phyloP scores from a whole-genome alignment of 768 basidiomycete genomes.

The Mycena vulgaris region DNA sequence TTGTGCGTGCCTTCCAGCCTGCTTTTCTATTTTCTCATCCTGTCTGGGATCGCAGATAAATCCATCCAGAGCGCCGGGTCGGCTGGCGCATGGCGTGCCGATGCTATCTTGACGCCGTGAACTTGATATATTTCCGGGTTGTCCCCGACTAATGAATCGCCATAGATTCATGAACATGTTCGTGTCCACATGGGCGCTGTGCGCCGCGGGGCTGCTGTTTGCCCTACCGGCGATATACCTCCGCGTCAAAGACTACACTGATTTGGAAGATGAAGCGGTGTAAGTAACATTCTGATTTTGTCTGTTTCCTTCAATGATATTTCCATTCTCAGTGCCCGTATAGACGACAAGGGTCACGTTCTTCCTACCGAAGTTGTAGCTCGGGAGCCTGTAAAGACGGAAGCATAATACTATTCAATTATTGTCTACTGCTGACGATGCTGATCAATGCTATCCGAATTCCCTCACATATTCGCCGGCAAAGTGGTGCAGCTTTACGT shows the following conservation, averaged over 20 bases:
- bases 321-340: slow-evolving; percentile 53
- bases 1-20: slow-evolving; percentile 64
- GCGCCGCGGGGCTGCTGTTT: slow-evolving; percentile 63
- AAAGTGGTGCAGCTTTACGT: no score
- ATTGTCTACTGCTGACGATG: no score
- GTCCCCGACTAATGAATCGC: slow-evolving; percentile 36
- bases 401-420: slow-evolving; percentile 2
- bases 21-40: slow-evolving; percentile 1
- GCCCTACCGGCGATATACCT: slow-evolving; percentile 72
- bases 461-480: no score
- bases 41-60: slow-evolving; percentile 66
- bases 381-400: no score
- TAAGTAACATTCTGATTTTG: slow-evolving; percentile 49
- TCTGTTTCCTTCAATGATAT: slow-evolving; percentile 5
- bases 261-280: slow-evolving; percentile 67
- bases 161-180: slow-evolving; percentile 72
- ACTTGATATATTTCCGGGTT: slow-evolving; percentile 43
- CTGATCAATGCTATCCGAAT: no score
- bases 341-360: slow-evolving; percentile 59
- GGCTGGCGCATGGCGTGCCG: slow-evolving; percentile 80
- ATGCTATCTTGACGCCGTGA: slow-evolving; percentile 74
- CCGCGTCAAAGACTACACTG: slow-evolving; percentile 67
- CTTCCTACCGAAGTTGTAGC: slow-evolving; percentile 27
- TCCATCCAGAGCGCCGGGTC: slow-evolving; percentile 84
- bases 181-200: slow-evolving; percentile 68